phyloP scores from a whole-genome alignment of 2,329 filamentous ascomycete species.

The Fusarium incarnatum region DNA sequence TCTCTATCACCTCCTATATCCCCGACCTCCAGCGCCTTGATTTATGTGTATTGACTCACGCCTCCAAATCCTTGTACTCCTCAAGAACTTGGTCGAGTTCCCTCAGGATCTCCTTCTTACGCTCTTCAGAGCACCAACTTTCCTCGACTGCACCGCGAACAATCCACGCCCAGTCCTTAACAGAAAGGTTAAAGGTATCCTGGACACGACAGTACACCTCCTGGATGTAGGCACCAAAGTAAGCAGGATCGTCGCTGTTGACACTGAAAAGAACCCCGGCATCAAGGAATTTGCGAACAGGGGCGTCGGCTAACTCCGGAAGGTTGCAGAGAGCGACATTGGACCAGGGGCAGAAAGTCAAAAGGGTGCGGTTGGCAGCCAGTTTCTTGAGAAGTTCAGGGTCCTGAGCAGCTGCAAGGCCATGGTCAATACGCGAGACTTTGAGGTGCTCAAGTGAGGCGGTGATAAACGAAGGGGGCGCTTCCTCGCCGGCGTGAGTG shows the following conservation, averaged over 20 bases:
- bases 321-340: conserved; percentile 65
- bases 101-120: conserved; percentile 69
- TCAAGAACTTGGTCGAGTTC: conserved; percentile 53
- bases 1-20: neutral
- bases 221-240: conserved; percentile 80
- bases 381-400: conserved; percentile 68
- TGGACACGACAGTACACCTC: conserved; percentile 81
- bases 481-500: conserved; percentile 82
- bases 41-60: neutral
- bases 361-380: conserved; percentile 66
- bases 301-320: conserved; percentile 53
- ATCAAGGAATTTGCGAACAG: conserved; percentile 72
- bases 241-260: conserved; percentile 80
- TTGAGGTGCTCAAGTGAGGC: conserved; percentile 71
- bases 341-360: conserved; percentile 79
- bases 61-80: conserved; percentile 27
- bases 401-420: conserved; percentile 73
- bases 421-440: conserved; percentile 79
- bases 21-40: conserved; percentile 13
- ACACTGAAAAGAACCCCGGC: conserved; percentile 75
- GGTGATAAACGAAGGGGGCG: conserved; percentile 73
- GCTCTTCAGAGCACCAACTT: conserved; percentile 74
- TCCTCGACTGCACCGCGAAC: conserved; percentile 71
- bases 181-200: conserved; percentile 72
- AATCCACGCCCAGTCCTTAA: conserved; percentile 75